phyloP scores from a whole-genome alignment of 345 rosid genomes.

The Syzygium jambos region DNA sequence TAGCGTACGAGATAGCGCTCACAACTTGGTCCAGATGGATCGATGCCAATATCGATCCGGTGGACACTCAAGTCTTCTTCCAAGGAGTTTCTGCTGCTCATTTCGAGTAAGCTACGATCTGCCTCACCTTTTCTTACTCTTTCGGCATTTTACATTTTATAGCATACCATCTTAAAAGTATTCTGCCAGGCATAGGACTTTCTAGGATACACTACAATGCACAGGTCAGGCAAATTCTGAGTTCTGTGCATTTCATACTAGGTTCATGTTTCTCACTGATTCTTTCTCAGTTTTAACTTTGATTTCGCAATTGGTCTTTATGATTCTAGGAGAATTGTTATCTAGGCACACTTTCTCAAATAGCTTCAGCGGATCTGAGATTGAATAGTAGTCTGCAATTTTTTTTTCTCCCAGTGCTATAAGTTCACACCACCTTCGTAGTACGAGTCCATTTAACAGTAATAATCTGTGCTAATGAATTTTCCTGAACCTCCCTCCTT shows the following conservation, averaged over 20 bases:
- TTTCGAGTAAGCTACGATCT: constrained; percentile 10
- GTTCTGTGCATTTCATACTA: not conserved
- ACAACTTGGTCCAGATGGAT: constrained; percentile 67
- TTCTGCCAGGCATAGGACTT: not conserved
- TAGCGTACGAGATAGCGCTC: constrained; percentile 47
- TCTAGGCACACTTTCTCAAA: not conserved
- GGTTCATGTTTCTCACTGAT: not conserved
- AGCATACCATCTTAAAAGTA: not conserved
- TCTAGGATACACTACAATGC: not conserved
- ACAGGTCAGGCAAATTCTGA: not conserved
- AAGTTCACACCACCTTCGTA: not conserved
- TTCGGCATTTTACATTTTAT: not conserved
- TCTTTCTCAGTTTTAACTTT: not conserved
- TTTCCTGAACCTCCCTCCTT: not conserved
- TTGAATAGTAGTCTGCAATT: not conserved
- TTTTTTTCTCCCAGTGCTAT: not conserved
- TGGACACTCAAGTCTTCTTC: constrained; percentile 39
- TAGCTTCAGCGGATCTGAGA: not conserved
- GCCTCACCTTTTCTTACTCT: not conserved
- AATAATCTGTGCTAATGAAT: not conserved
- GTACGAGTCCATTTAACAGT: not conserved
- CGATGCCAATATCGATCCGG: constrained; percentile 41
- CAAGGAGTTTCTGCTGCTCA: constrained; percentile 55
- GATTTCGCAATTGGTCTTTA: not conserved
- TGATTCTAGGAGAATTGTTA: not conserved